Conservation (phyloP, 1,139 yeast genomes). For the Yamadazyma sp. region DNA sequence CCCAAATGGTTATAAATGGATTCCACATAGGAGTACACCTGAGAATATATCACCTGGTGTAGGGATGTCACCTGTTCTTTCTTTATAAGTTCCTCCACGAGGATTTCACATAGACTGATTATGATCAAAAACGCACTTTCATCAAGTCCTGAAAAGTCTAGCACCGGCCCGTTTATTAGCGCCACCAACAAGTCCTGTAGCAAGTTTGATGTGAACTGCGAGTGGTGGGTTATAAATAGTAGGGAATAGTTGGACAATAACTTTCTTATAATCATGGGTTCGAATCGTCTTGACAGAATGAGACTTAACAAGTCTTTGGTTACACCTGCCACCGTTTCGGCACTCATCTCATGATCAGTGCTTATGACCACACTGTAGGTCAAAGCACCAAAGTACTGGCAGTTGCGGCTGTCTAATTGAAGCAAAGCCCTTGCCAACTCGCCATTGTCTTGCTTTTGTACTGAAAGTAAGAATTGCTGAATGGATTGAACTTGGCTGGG, state of each 20-base stretch:
- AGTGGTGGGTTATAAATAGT: constrained; percentile 40
- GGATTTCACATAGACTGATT: constrained; percentile 43
- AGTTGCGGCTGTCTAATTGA: constrained; percentile 39
- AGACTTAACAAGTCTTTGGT: constrained; percentile 1
- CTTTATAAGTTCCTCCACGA: constrained; percentile 57
- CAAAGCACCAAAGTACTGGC: constrained; percentile 71
- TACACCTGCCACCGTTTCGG: constrained; percentile 3
- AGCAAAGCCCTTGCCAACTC: constrained; percentile 51
- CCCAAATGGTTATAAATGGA: constrained; percentile 3
- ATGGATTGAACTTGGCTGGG: constrained; percentile 42
- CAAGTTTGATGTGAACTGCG: constrained; percentile 15
- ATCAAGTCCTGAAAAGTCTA: constrained; percentile 5
- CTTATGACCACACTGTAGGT: constrained; percentile 63
- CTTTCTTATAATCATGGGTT: constrained; percentile 31
- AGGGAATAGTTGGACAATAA: constrained; percentile 54
- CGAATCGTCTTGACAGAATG: constrained; percentile 2
- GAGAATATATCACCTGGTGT: constrained; percentile 29
- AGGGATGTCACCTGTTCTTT: constrained; percentile 23
- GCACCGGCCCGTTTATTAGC: constrained; percentile 1
- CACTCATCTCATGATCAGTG: constrained; percentile 21
- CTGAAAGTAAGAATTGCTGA: constrained; percentile 51
- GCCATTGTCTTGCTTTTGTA: constrained; percentile 57
- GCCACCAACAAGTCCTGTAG: constrained; percentile 8
- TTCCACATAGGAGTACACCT: constrained; percentile 15
- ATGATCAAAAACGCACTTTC: constrained; percentile 13